Evolutionary conservation across 169 alveolate species (phyloP).

Genomic region (Plasmodium inui): DNA sequence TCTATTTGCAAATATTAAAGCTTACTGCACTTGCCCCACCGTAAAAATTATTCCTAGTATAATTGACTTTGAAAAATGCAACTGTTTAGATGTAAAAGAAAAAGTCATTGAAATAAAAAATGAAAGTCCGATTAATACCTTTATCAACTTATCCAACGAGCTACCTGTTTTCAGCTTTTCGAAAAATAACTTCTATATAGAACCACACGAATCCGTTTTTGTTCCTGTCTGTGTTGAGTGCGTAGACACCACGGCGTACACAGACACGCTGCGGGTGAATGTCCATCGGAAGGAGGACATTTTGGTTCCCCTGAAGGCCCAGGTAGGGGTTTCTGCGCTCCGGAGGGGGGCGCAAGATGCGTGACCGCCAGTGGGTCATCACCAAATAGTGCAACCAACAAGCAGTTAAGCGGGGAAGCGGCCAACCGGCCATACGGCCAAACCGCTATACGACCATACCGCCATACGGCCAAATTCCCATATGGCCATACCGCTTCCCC

Average conservation of each 20-base stretch:
- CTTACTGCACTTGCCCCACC: slow-evolving; percentile 52
- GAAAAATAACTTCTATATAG: slow-evolving; percentile 39
- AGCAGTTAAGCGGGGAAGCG: background rate
- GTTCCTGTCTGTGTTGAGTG: slow-evolving; percentile 29
- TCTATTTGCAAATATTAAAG: slow-evolving; percentile 59
- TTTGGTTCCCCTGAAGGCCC: slow-evolving; percentile 37
- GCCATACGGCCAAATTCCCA: background rate
- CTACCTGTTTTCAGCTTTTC: slow-evolving; percentile 31
- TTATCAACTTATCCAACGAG: slow-evolving; percentile 46
- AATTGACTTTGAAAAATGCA: slow-evolving; percentile 65
- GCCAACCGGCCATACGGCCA: background rate
- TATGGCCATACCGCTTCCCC: background rate
- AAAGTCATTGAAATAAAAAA: slow-evolving; percentile 57
- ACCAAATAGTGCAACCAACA: background rate
- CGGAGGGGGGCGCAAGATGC: background rate
- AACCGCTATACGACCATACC: background rate
- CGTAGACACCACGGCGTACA: slow-evolving; percentile 32
- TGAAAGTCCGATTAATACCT: slow-evolving; percentile 72
- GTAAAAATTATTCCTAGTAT: slow-evolving; percentile 60
- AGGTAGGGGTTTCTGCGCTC: background rate
- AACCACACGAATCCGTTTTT: slow-evolving; percentile 22
- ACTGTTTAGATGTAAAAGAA: slow-evolving; percentile 61
- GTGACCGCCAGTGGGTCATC: background rate
- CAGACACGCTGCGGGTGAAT: slow-evolving; percentile 18
- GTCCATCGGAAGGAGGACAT: slow-evolving; percentile 49